Evolutionary conservation across 2,329 filamentous ascomycete species (phyloP).

Genomic region (Nothophaeocryptopus gaeumannii): DNA sequence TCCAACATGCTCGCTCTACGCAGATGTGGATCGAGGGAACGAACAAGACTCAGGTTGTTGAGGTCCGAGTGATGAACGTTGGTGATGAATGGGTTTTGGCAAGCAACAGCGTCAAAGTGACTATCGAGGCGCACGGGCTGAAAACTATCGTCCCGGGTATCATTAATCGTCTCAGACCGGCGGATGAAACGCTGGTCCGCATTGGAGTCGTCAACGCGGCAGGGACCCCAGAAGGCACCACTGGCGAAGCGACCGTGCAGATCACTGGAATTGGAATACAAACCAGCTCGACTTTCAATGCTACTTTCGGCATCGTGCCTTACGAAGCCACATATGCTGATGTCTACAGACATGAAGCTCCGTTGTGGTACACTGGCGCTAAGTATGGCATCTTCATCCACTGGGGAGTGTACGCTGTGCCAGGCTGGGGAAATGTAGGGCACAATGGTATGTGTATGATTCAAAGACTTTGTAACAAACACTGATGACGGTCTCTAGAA

Average conservation of each 20-base stretch:
- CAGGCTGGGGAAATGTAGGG: conserved; percentile 52
- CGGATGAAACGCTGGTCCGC: conserved; percentile 40
- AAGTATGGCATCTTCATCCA: conserved; percentile 63
- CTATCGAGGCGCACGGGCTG: conserved; percentile 35
- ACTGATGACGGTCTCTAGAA: conserved; percentile 11
- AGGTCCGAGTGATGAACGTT: conserved; percentile 39
- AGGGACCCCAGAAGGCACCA: conserved; percentile 30
- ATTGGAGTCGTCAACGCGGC: conserved; percentile 38
- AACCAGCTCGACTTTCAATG: conserved; percentile 34
- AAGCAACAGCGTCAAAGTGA: conserved; percentile 37
- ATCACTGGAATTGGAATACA: conserved; percentile 30
- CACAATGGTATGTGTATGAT: conserved; percentile 40
- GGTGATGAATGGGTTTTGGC: conserved; percentile 36
- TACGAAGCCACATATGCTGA: conserved; percentile 18
- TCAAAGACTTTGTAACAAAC: background rate
- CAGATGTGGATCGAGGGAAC: conserved; percentile 41
- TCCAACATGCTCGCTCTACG: conserved; percentile 43
- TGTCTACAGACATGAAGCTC: conserved; percentile 44
- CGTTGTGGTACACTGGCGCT: conserved; percentile 54
- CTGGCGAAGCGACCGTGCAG: conserved; percentile 33
- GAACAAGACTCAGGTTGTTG: conserved; percentile 41
- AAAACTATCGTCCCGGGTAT: conserved; percentile 35
- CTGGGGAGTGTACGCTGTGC: conserved; percentile 56
- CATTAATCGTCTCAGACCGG: conserved; percentile 41
- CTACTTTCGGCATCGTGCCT: conserved; percentile 35